Evolutionary conservation across 1,284 basidiomycete genomes (phyloP).

Genomic region (Apiotrichum sp.): DNA sequence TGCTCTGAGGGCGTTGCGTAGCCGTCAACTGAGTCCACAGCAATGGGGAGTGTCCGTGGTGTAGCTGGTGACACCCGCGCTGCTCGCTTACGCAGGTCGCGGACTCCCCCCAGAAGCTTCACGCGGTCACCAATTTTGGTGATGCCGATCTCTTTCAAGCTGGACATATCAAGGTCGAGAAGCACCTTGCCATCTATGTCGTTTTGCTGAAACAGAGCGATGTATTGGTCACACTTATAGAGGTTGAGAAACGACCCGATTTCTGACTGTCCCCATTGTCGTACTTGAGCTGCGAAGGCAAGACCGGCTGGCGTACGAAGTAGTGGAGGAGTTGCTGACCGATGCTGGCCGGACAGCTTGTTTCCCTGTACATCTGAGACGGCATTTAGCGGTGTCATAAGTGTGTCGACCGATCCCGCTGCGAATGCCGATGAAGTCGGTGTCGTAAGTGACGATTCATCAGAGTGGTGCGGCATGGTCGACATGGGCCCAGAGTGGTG

Average conservation of each 20-base stretch:
- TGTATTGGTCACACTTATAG: slow-evolving; percentile 62
- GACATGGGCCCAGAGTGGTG: background rate
- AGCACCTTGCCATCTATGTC: slow-evolving; percentile 85
- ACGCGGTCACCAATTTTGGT: slow-evolving; percentile 81
- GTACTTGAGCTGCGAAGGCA: slow-evolving; percentile 32
- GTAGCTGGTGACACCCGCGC: slow-evolving; percentile 4
- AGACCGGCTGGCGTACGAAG: slow-evolving; percentile 23
- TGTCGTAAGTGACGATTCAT: slow-evolving; percentile 21
- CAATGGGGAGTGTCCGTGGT: background rate
- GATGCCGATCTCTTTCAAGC: slow-evolving; percentile 82
- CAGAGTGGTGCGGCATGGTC: background rate
- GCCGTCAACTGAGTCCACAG: background rate
- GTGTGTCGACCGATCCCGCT: background rate
- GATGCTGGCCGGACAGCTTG: background rate
- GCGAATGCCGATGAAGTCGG: slow-evolving; percentile 31
- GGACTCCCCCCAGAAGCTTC: slow-evolving; percentile 75
- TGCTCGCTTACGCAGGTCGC: slow-evolving; percentile 57
- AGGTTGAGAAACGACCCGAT: slow-evolving; percentile 34
- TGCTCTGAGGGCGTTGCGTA: background rate
- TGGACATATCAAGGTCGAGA: slow-evolving; percentile 77
- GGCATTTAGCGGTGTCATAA: too few relatives aligned
- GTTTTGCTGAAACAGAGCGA: slow-evolving; percentile 64
- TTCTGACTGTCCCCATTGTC: slow-evolving; percentile 33
- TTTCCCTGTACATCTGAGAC: too few relatives aligned
- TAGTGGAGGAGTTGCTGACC: slow-evolving; percentile 33